Conservation (phyloP, 495 filamentous ascomycete species). For the Jackrogersella minutella region DNA sequence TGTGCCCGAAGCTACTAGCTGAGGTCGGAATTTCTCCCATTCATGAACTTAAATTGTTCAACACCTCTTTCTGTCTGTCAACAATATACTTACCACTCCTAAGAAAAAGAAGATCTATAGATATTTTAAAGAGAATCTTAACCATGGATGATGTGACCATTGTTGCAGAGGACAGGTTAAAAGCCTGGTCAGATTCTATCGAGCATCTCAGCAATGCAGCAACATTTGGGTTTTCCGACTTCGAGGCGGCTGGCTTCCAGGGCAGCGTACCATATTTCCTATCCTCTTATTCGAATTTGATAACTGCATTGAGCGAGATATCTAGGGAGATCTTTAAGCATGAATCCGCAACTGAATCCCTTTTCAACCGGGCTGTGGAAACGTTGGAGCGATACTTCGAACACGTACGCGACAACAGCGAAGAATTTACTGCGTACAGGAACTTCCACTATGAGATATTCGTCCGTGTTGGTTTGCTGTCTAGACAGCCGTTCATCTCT, state of each 20-base stretch:
- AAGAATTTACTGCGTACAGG: background rate
- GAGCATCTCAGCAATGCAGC: background rate
- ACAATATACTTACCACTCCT: no score
- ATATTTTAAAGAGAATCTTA: background rate
- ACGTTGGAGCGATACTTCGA: slow-evolving; percentile 4
- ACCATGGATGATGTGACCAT: no score
- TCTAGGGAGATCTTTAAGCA: background rate
- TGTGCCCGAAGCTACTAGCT: background rate
- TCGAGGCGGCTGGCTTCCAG: background rate
- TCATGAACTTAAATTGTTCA: background rate
- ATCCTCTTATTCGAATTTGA: background rate
- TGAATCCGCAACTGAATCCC: background rate
- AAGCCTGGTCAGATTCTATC: background rate
- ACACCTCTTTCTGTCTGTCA: no score
- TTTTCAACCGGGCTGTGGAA: slow-evolving; percentile 4
- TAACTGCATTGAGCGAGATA: background rate
- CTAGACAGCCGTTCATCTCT: background rate
- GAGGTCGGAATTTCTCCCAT: background rate
- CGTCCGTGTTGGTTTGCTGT: background rate
- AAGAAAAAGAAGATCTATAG: no score
- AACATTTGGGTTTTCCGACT: slow-evolving; percentile 2
- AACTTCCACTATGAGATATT: slow-evolving; percentile 6
- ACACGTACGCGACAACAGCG: background rate
- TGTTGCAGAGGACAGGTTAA: background rate
- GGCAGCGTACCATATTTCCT: background rate